Base-by-base conservation (phyloP, 2,329 filamentous ascomycete species). In the Calonectria montana region DNA sequence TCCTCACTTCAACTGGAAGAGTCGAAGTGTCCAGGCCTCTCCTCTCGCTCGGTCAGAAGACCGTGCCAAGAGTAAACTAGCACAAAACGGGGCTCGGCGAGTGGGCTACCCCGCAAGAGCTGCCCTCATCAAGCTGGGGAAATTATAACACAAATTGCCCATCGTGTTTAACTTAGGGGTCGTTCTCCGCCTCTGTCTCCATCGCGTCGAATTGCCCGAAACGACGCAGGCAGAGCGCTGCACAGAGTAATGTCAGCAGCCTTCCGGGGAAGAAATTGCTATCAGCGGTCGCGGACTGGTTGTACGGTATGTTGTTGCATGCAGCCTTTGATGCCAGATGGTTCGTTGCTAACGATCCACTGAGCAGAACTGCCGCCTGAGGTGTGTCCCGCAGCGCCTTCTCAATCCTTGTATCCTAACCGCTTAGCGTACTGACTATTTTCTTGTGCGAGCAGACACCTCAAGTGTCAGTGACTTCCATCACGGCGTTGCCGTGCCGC, bases 141-240 rank as follows among this genome's bases (percentile, higher is more conserved):
- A 65, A 65, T 39, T 53, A 65, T 53, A 57, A 57, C 29, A 65
- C 31, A 65, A 41, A n/a, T 25, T 41, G 62, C 62, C 25, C 27
- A 21, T 65, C 47, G 47, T 55, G 62, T 37, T 55, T 65, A 25
- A 27, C 10, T 3, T 29, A 31, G 35, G 43, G 43, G 18, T n/a
- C 29, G 62, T 50, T 41, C 31, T 50, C 55, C 43, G 43, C 45
- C 47, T 23, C 16, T 41, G 23, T 16, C 18, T 25, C 29, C 25
- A 47, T 55, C 57, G 45, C 66, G 23, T 47, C 45, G 45, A 68
- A 48, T 68, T 63, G 41, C 57, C 66, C 29, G 35, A 68, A 53
- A 35, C 41, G 55, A 68, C 25, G 15, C 43, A 8, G 15, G 23
- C 10, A 10, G 2, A 31, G 25, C 5, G 61, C 25, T 53, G 25